Evolutionary conservation across 306 rosid species (phyloP), one percentile per base, ranked within the genome.

Genomic region (Rosa persica): DNA sequence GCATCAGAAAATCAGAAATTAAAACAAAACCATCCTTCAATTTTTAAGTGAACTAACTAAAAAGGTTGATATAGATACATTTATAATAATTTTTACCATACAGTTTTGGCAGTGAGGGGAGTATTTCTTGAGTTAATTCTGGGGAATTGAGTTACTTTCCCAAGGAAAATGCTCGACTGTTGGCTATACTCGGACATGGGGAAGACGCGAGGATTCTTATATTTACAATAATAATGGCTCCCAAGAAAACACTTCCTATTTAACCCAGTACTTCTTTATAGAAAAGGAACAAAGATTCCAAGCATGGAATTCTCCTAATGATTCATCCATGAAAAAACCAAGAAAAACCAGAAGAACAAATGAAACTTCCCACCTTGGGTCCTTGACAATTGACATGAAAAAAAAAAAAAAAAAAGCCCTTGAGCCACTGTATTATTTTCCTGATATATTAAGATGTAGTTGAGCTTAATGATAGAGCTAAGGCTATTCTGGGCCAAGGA

Each of bases 261-360:
- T 62, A 75, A 65, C 72, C 48, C 61, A 12, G 39, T 61, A 77
- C 81, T 17, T 52, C 68, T 78, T 54, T 58, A 55, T 42, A 48
- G 46, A 20, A 57, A 74, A 34, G 76, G 71, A 78, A 75, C 81
- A 54, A 64, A 39, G 79, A 79, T 72, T 79, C 80, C 85, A 49
- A 86, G 64, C 39, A 55, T 74, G 68, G 78, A 67, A 52, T 81
- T 80, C 80, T 69, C 73, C 79, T 51, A 52, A 81, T 80, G 86
- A 82, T 81, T 79, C 70, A 82, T 15, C 7, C 70, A 51, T 1
- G 84, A 85, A 83, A 75, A 27, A 67, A 13, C 65, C 43, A 30
- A n/a, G 78, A 69, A 81, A 79, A 75, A 76, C 47, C 74, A 73
- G 60, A 70, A 23, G 46, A 39, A 22, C 30, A 27, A 55, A 73